phyloP scores from a whole-genome alignment of 75 land plant genomes.

The Selaginella tamariscina region DNA sequence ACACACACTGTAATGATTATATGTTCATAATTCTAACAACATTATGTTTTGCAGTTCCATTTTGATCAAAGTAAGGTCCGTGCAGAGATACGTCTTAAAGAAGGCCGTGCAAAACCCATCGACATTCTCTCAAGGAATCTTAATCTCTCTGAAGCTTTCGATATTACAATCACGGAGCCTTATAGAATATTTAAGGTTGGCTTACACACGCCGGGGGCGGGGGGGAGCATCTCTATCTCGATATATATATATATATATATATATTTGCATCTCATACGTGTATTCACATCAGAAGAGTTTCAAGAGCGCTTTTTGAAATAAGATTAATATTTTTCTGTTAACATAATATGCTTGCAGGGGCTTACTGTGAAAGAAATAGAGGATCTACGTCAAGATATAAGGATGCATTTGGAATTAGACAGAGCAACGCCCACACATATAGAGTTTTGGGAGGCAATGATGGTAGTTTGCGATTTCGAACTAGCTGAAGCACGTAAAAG shows the following conservation, averaged over 20 bases:
- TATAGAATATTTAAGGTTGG: conserved; percentile 93
- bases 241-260: too few relatives aligned
- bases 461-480: conserved; percentile 95
- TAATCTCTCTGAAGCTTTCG: conserved; percentile 65
- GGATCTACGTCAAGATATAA: conserved; percentile 82
- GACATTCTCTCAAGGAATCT: conserved; percentile 77
- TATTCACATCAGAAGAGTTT: too few relatives aligned
- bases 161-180: conserved; percentile 80
- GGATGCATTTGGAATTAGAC: conserved; percentile 87
- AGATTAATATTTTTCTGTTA: too few relatives aligned
- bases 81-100: conserved; percentile 79
- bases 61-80: conserved; percentile 98
- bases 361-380: conserved; percentile 98
- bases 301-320: too few relatives aligned
- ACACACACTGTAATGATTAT: neutral
- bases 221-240: too few relatives aligned
- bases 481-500: conserved; percentile 71
- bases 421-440: conserved; percentile 72
- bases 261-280: too few relatives aligned
- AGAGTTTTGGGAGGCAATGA: conserved; percentile 92
- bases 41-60: conserved; percentile 57
- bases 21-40: neutral
- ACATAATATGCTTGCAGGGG: conserved; percentile 38
- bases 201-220: too few relatives aligned
- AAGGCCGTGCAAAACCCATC: conserved; percentile 90